Base-by-base conservation (phyloP, 306 rosid species). In the Inga oerstediana region DNA sequence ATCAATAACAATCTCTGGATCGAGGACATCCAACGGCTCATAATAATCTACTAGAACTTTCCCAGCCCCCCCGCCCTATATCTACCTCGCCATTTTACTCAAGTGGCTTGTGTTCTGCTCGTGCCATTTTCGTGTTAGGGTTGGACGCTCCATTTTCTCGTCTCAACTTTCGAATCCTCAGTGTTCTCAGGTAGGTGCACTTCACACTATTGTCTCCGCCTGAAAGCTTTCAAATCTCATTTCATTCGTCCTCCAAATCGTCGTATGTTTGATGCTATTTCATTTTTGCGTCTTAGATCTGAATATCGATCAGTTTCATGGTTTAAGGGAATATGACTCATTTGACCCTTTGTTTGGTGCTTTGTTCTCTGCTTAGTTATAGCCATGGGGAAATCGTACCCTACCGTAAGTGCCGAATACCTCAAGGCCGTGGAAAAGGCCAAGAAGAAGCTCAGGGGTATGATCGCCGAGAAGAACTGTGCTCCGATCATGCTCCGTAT, bases 401-500 rank as follows among this genome's bases (percentile, higher is more conserved):
- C 99, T n/a, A 71, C 85, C 49, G 99, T 96, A 11, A 94, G 89
- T 74, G 80, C 89, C 5, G 98, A 96, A 73, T 94, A 96, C 90
- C 85, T 79, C 77, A 87, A 91, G 86, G 94, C 97, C 68, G 75
- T 92, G 65, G 95, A 91, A 66, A 96, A 96, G 91, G 98, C 99
- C 14, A 96, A 62, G 94, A 94, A 64, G 87, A 96, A 91, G 89
- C 99, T 96, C 70, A 92, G 98, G 54, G 97, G 99, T 1, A 43
- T 96, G 52, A 91, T 96, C 45, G 98, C 99, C 16, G 99, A 96
- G 84, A 96, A 96, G 92, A 87, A 81, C 74, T 92, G 97, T 49
- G 99, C 98, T 74, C 97, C 99, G 78, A 75, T 96, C 22, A 94
- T 96, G 20, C 94, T 96, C 74, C 99, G 99, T 20, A 48, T 96